Conservation (phyloP, 2,329 filamentous ascomycete genomes). For the Paraconiothyrium brasiliense region DNA sequence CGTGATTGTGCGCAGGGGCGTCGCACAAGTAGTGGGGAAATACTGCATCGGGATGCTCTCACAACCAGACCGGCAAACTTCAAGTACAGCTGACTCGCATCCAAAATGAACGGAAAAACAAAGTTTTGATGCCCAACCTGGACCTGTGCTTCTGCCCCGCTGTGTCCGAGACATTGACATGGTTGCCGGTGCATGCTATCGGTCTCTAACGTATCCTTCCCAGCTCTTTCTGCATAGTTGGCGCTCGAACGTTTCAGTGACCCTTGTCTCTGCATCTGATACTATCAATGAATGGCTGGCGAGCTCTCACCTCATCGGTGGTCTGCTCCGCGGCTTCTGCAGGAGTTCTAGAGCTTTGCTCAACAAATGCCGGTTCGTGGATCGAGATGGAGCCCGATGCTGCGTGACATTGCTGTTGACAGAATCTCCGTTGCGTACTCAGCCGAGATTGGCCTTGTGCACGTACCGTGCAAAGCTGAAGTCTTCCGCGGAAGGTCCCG, state of each 20-base stretch:
- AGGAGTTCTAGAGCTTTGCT: background rate
- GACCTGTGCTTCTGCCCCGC: slow-evolving; percentile 13
- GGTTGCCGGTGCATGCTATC: background rate
- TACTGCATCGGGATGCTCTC: slow-evolving; percentile 7
- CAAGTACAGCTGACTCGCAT: slow-evolving; percentile 7
- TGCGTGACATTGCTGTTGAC: slow-evolving; percentile 12
- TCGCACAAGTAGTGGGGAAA: slow-evolving; percentile 15
- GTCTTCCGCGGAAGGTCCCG: slow-evolving; percentile 55
- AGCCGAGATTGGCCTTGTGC: slow-evolving; percentile 47
- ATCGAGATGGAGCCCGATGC: slow-evolving; percentile 5
- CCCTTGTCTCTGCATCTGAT: background rate
- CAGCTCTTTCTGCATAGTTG: background rate
- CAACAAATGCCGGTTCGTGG: background rate
- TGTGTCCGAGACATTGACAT: slow-evolving; percentile 33
- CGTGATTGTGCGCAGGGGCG: background rate
- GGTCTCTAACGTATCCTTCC: background rate
- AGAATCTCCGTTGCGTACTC: slow-evolving; percentile 25
- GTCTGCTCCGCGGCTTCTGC: background rate
- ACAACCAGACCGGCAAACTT: background rate
- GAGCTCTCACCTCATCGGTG: background rate
- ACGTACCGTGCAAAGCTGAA: slow-evolving; percentile 63
- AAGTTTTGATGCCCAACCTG: slow-evolving; percentile 12
- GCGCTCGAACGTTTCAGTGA: slow-evolving; percentile 5
- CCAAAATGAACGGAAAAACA: slow-evolving; percentile 6
- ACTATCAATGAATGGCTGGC: background rate